Base-by-base conservation (phyloP, 1,284 basidiomycete species). In the Pseudozyma sp. region DNA sequence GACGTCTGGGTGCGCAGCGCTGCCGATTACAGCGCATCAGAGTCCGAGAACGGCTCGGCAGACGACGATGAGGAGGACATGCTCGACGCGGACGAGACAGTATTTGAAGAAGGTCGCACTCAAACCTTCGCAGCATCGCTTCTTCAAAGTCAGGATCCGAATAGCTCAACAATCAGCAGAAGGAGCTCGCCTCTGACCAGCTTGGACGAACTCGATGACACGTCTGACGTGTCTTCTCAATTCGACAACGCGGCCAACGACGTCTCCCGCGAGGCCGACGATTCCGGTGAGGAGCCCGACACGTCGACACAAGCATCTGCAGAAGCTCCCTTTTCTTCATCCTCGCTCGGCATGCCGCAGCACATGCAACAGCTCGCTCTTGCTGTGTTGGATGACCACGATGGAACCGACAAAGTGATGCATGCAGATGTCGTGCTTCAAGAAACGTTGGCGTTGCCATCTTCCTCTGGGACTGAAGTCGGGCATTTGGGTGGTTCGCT, bases 1-100 rank as follows among this genome's bases (percentile, higher is more conserved):
- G 50, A 70, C 46, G 68, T 70, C 0, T 71, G 68, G 68, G 63
- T 72, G 8, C 63, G 69, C 49, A 59, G 70, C 33, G 69, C 57
- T 33, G 73, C 66, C 16, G 62, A 70, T 43, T 43, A 35, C 14
- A 65, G 62, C 54, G 31, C 56, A 14, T 54, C 58, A 5, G 57
- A 57, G 9, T 70, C 68, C 37, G 62, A 70, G 16, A 17, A 43
- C 7, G 67, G 54, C 16, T 55, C 55, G 29, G 33, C 19, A 9
- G 50, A 53, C 1, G 39, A 19, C 6, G 54, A 35, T 19, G 30
- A 44, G 10, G 48, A 56, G 11, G 51, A 50, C 17, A 46, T n/a
- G 1, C 45, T 54, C 30, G 54, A 42, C 11, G 31, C 34, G 31
- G 47, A 16, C 9, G 55, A 58, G 5, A 35, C 34, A 5, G 43